Conservation (phyloP, 441 rosid genomes). For the Metrosideros polymorpha region DNA sequence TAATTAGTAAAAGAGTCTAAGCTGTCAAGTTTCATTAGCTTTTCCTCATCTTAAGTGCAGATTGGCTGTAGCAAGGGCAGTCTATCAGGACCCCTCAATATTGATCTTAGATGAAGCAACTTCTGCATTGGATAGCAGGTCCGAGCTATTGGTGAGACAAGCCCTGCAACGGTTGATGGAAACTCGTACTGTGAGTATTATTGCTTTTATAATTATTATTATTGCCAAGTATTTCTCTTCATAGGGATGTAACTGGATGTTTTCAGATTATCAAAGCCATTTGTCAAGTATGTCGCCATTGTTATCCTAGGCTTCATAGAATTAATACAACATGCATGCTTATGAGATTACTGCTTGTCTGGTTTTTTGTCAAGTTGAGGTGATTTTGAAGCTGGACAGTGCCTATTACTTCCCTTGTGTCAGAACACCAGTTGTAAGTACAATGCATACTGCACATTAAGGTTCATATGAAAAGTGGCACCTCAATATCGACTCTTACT, state of each 20-base stretch:
- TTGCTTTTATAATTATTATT: not conserved
- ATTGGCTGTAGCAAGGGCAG: slow-evolving; percentile 86
- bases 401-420: not conserved
- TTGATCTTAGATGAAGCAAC: slow-evolving; percentile 96
- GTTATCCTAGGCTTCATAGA: not conserved
- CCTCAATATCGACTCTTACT: not conserved
- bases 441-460: not conserved
- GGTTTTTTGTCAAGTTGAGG: not conserved
- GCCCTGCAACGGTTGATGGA: slow-evolving; percentile 64
- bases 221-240: not conserved
- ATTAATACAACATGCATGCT: not conserved
- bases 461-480: not conserved
- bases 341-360: not conserved
- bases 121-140: slow-evolving; percentile 84
- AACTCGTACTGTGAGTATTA: slow-evolving; percentile 61
- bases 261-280: not conserved
- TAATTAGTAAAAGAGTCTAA: not conserved
- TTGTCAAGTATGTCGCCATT: not conserved
- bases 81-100: slow-evolving; percentile 66
- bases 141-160: slow-evolving; percentile 76
- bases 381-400: not conserved
- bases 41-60: slow-evolving; percentile 24
- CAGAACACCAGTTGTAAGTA: not conserved
- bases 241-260: not conserved
- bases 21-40: not conserved